Evolutionary conservation across 352 stramenopile genomes (phyloP), one percentile per base, ranked within the genome.

Genomic region (Pythium plurisporium): DNA sequence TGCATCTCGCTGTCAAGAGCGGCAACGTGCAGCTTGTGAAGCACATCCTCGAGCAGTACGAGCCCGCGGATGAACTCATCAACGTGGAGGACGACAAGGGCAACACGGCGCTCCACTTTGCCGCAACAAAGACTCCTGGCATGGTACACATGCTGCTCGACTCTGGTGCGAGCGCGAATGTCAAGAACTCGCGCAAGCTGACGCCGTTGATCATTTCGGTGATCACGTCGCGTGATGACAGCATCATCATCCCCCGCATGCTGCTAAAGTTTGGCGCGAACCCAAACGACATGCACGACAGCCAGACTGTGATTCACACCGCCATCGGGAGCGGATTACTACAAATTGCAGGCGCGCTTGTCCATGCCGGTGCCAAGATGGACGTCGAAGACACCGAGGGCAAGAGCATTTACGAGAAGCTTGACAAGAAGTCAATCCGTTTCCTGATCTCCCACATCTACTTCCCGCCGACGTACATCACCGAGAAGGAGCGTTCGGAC

Each of bases 211-310:
- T 94, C 58, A 94, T 94, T 51, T 88, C 82, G 30, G 79, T 94
- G 14, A 91, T 94, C 63, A 94, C 82, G n/a, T 89, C 82, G 36
- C 79, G 76, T 54, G 77, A 91, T 42, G 84, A 92, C 62, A 83
- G 73, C 51, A 71, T 92, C 27, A 91, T 94, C 44, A 89, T 92
- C 37, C 75, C 83, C 31, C 83, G 83, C 50, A 94, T 94, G 84
- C 75, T 94, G 52, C 77, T 94, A 38, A 94, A 94, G 65, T 94
- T 74, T 48, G 84, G 84, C 34, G 84, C 84, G 30, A 94, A 94
- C 69, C 84, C 84, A 52, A 94, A 94, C 62, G 84, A 94, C 51
- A 89, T 94, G 75, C 84, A 94, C 68, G 84, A 94, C 60, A 86
- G 76, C 45, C 81, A 91, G 43, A 94, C 84, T 5, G 82, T 94